Evolutionary conservation across 306 rosid species (phyloP), one percentile per base, ranked within the genome.

Genomic region (Biancaea sappan): DNA sequence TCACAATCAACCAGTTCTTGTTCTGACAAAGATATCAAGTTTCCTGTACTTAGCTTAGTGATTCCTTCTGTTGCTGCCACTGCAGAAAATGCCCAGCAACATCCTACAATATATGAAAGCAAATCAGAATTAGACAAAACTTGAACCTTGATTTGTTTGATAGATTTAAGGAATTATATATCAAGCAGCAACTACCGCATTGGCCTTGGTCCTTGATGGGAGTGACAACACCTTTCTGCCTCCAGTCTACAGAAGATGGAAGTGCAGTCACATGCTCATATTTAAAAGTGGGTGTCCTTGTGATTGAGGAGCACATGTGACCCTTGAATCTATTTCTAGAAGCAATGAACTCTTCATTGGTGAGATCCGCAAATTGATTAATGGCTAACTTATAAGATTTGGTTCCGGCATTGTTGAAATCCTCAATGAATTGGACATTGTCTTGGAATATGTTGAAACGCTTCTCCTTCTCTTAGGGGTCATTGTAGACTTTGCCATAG

Each of bases 201-300:
- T 51, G 31, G 53, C 82, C 82, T 53, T 78, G 78, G 67, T 78
- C 48, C 67, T 78, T 78, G 52, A 78, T 29, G 26, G 82, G 78
- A 12, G 71, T 78, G 6, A 78, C 73, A 0, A 61, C 82, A 14
- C 77, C 73, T 63, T 71, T 41, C 24, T 54, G 13, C 19, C 81
- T 77, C 81, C 81, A 77, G 10, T 77, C 81, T 40, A 70, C 7
- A 18, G 72, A 4, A n/a, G 77, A 18, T 0, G 77, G 77, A 2
- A 48, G 34, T 2, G 29, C 12, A 1, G 71, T 53, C 2, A 74
- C 71, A 8, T 69, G 58, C 24, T 53, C 81, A 8, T 81, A 75
- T 28, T 41, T 81, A 47, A 81, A 81, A 24, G 77, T 11, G 13
- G 62, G 3, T 0, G 59, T 16, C 29, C 41, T 59, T 31, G 41